These are phyloP conservation scores for Sporothrix brunneoviolacea DNA, from an alignment of 2,329 filamentous ascomycete genomes.

Conservation along the genomic window DNA sequence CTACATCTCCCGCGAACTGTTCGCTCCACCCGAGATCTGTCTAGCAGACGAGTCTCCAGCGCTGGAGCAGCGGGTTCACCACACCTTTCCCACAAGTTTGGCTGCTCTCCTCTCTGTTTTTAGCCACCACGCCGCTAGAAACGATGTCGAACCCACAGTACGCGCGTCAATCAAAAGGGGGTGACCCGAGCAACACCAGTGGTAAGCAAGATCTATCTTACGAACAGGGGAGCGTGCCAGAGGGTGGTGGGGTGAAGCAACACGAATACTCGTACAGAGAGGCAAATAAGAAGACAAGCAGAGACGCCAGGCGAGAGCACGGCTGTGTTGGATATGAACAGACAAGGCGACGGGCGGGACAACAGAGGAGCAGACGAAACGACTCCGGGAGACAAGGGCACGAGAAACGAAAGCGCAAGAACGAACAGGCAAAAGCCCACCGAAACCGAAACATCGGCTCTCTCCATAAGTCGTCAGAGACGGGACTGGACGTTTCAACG, in stretches of 20 bases:
- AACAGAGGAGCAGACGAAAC: too few species aligned
- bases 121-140: neutral
- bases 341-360: neutral
- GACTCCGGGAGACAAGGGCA: too few species aligned
- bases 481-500: conserved; percentile 4
- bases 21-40: neutral
- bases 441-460: conserved; percentile 1
- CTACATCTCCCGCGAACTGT: neutral
- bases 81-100: too few species aligned
- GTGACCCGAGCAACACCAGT: neutral
- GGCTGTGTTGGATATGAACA: too few species aligned
- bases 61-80: too few species aligned
- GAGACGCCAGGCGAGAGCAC: too few species aligned
- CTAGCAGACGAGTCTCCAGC: conserved; percentile 3
- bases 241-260: neutral
- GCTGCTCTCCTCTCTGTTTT: neutral
- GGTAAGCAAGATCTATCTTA: conserved; percentile 9
- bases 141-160: conserved; percentile 17
- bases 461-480: conserved; percentile 7
- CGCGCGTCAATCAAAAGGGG: conserved; percentile 12
- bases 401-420: too few species aligned
- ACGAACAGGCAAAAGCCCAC: too few species aligned
- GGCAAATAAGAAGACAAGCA: too few species aligned
- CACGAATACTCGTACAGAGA: too few species aligned
- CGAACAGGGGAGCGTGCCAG: neutral